Percentiles rank a stretch among this genome's conserved stretches.
Evolutionary conservation across 2,329 filamentous ascomycete genomes (phyloP).

Genomic region (Periconia digitata): DNA sequence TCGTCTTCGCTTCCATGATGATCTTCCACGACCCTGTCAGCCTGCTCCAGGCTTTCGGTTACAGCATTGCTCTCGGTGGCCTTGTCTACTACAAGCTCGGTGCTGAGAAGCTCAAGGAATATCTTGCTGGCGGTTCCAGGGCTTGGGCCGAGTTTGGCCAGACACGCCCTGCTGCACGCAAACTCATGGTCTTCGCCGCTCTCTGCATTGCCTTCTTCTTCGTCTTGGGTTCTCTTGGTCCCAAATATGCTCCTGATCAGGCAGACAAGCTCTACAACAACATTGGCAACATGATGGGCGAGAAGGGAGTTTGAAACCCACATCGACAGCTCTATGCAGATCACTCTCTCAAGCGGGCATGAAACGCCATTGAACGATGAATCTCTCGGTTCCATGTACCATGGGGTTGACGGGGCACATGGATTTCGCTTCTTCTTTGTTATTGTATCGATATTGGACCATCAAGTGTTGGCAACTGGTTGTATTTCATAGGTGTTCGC

Average conservation of each 20-base stretch:
- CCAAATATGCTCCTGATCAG: slow-evolving; percentile 41
- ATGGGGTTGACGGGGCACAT: slow-evolving; percentile 1
- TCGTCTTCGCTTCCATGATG: slow-evolving; percentile 76
- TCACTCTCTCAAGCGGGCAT: neutral
- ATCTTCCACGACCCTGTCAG: slow-evolving; percentile 79
- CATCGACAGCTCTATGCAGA: neutral
- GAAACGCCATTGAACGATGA: neutral
- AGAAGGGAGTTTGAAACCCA: slow-evolving; percentile 20
- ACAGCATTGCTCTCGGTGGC: slow-evolving; percentile 75
- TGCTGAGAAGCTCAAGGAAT: slow-evolving; percentile 79
- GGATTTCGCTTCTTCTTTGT: slow-evolving; percentile 29
- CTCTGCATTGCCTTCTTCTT: slow-evolving; percentile 68
- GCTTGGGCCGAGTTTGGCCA: slow-evolving; percentile 86
- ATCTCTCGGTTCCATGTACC: neutral
- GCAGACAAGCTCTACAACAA: slow-evolving; percentile 36
- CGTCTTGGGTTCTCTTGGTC: slow-evolving; percentile 59
- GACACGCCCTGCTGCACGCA: slow-evolving; percentile 74
- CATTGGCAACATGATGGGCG: slow-evolving; percentile 39
- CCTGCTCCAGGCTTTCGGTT: slow-evolving; percentile 78
- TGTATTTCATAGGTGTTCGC: slow-evolving; percentile 26
- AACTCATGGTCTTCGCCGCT: slow-evolving; percentile 69
- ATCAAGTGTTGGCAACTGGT: slow-evolving; percentile 21
- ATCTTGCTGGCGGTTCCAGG: slow-evolving; percentile 70
- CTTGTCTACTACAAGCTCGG: slow-evolving; percentile 88
- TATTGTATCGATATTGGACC: slow-evolving; percentile 27